phyloP scores from a whole-genome alignment of 2,329 filamentous ascomycete species.

The Podosphaera fusca region DNA sequence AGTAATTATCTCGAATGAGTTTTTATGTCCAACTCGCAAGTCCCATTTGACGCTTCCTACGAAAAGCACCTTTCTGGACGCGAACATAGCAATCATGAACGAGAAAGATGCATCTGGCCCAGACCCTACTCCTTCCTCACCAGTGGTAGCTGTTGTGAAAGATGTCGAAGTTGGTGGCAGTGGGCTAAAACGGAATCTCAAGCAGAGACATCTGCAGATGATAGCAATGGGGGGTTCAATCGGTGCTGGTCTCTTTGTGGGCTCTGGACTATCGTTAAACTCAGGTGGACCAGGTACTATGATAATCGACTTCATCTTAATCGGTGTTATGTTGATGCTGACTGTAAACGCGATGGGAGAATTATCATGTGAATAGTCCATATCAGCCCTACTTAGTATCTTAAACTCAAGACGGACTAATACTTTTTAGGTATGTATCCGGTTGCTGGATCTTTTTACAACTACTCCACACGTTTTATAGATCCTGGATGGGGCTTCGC shows the following conservation, averaged over 20 bases:
- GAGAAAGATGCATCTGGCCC: conserved; percentile 4
- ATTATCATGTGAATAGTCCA: conserved; percentile 53
- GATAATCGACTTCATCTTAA: conserved; percentile 52
- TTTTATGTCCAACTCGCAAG: background rate
- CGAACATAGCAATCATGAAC: conserved; percentile 3
- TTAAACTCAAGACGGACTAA: background rate
- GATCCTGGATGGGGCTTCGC: conserved; percentile 88
- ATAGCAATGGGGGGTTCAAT: conserved; percentile 28
- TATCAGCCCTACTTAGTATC: background rate
- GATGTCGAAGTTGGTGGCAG: conserved; percentile 10
- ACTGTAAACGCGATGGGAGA: conserved; percentile 66
- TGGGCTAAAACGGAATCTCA: conserved; percentile 20
- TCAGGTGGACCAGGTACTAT: conserved; percentile 46
- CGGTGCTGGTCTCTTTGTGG: conserved; percentile 27
- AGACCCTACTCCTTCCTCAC: conserved; percentile 2
- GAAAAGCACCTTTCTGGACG: background rate
- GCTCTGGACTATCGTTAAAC: conserved; percentile 21
- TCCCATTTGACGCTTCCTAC: too few relatives aligned
- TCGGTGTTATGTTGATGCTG: conserved; percentile 45
- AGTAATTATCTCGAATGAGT: too few relatives aligned
- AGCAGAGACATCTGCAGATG: conserved; percentile 27
- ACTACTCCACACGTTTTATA: conserved; percentile 81
- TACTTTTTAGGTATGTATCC: conserved; percentile 38
- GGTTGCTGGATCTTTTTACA: conserved; percentile 74
- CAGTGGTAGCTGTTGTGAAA: background rate